These are phyloP conservation scores for Erucastrum elatum DNA, from an alignment of 345 rosid genomes.

Conservation along the genomic window DNA sequence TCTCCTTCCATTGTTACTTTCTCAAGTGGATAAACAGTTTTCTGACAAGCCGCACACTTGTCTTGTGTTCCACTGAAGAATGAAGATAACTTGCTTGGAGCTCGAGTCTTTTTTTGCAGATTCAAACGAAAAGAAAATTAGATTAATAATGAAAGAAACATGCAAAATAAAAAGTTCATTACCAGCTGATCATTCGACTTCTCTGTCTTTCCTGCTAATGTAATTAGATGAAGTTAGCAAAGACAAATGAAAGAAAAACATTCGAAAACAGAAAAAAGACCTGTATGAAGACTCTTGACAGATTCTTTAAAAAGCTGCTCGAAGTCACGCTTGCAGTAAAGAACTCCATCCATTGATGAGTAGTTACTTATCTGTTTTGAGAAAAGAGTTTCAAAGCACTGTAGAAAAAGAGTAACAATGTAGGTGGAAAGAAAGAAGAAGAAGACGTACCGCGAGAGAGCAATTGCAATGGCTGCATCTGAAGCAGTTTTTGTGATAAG, in stretches of 20 bases:
- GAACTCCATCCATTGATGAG: conserved; percentile 96
- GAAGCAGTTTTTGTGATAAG: conserved; percentile 91
- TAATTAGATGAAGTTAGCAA: conserved; percentile 11
- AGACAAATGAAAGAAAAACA: background rate
- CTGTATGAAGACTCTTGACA: conserved; percentile 68
- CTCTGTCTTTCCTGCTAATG: conserved; percentile 50
- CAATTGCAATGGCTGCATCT: conserved; percentile 96
- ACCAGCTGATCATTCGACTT: conserved; percentile 62
- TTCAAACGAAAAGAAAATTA: background rate
- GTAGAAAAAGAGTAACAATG: conserved; percentile 14
- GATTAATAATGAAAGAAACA: background rate
- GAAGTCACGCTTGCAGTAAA: conserved; percentile 89
- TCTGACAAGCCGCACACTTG: conserved; percentile 82
- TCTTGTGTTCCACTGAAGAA: conserved; percentile 92
- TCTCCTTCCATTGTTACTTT: conserved; percentile 91
- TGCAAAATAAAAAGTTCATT: conserved; percentile 13
- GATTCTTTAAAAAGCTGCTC: conserved; percentile 98
- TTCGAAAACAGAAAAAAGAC: background rate
- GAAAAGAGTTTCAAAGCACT: background rate
- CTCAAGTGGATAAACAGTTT: conserved; percentile 91
- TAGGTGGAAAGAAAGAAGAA: background rate
- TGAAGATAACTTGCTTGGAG: conserved; percentile 76
- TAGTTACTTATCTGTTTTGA: conserved; percentile 84
- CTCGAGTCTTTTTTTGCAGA: conserved; percentile 58
- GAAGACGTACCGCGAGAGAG: conserved; percentile 61